phyloP scores from a whole-genome alignment of 768 basidiomycete genomes.

The Amanita jacksonii region DNA sequence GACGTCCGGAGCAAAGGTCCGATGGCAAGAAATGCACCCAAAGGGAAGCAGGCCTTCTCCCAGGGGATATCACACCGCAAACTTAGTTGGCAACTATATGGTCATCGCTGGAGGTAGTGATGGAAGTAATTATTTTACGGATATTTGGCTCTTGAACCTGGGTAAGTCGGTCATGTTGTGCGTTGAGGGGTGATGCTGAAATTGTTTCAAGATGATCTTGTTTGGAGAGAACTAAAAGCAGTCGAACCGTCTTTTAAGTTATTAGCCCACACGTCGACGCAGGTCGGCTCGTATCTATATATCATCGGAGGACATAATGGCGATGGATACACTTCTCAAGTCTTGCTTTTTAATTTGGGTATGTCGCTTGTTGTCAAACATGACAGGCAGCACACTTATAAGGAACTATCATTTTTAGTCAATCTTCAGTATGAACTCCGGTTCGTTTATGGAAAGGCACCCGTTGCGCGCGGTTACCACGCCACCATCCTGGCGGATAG shows the following conservation, averaged over 20 bases:
- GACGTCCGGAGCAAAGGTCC: conserved; percentile 14
- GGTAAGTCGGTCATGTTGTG: conserved; percentile 35
- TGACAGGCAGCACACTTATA: no score
- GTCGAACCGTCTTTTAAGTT: conserved; percentile 39
- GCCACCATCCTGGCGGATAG: conserved; percentile 75
- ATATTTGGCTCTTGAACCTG: conserved; percentile 81
- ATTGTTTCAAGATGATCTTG: conserved; percentile 26
- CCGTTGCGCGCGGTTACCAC: conserved; percentile 78
- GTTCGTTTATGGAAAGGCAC: conserved; percentile 54
- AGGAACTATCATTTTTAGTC: no score
- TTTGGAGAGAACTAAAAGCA: conserved; percentile 37
- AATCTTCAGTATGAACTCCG: conserved; percentile 78
- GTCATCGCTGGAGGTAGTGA: conserved; percentile 88
- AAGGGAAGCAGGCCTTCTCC: conserved; percentile 46
- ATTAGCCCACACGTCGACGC: conserved; percentile 79
- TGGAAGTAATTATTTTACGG: conserved; percentile 78
- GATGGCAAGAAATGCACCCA: conserved; percentile 43
- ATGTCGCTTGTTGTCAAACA: no score
- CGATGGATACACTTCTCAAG: conserved; percentile 57
- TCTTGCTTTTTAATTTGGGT: conserved; percentile 87
- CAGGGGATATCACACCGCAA: conserved; percentile 88
- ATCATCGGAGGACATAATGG: conserved; percentile 87
- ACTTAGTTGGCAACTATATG: conserved; percentile 78
- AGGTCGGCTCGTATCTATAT: conserved; percentile 88
- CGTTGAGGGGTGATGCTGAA: background rate